These are phyloP conservation scores for Cryphonectria radicalis DNA, from an alignment of 2,329 filamentous ascomycete genomes.

Conservation along the genomic window DNA sequence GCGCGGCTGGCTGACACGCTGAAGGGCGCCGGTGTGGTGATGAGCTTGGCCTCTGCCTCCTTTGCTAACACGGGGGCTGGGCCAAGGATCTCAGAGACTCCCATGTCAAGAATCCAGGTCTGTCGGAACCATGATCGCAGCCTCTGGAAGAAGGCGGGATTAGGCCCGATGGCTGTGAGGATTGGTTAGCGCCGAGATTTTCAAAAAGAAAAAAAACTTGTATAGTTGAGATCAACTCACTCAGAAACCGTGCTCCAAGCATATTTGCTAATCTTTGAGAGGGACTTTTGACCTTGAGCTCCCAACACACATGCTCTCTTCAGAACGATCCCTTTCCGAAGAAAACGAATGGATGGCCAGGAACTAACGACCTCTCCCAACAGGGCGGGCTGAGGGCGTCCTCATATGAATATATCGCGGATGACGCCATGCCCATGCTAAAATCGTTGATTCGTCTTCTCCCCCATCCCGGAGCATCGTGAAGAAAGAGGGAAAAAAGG, in stretches of 20 bases:
- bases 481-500: slow-evolving; percentile 15
- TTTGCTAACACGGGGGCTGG: slow-evolving; percentile 10
- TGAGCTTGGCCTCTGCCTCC: slow-evolving; percentile 11
- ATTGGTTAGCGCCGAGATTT: neutral
- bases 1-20: slow-evolving; percentile 13
- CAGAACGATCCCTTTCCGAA: neutral
- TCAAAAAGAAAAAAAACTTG: neutral
- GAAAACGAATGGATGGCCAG: neutral
- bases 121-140: slow-evolving; percentile 19
- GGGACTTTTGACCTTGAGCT: neutral
- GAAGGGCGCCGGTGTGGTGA: slow-evolving; percentile 16
- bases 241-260: slow-evolving; percentile 17
- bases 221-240: neutral
- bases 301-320: neutral
- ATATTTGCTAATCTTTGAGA: slow-evolving; percentile 9
- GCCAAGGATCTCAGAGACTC: slow-evolving; percentile 19
- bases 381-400: neutral
- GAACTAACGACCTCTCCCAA: neutral
- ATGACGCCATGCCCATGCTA: slow-evolving; percentile 3
- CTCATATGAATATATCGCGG: slow-evolving; percentile 12
- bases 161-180: slow-evolving; percentile 9
- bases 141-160: slow-evolving; percentile 14
- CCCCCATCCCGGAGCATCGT: slow-evolving; percentile 8
- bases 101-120: slow-evolving; percentile 10
- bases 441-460: neutral